These are phyloP conservation scores for Metschnikowia anglica DNA, from an alignment of 805 yeast genomes.

Conservation along the genomic window DNA sequence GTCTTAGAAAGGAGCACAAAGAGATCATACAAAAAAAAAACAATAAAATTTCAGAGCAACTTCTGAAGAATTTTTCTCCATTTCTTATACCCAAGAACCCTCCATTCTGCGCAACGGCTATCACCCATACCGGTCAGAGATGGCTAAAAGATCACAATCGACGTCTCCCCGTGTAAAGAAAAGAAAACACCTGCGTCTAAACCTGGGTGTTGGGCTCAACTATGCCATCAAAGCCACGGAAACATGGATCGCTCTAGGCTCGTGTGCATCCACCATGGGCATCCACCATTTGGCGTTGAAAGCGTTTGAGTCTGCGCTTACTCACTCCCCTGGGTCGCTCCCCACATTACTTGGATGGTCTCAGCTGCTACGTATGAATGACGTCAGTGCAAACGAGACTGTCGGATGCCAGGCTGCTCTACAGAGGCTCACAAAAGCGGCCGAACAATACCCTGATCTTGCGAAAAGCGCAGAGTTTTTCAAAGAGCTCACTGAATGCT, in stretches of 20 bases:
- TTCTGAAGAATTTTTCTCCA: no score
- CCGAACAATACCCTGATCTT: slow-evolving; percentile 39
- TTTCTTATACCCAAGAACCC: no score
- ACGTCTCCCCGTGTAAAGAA: slow-evolving; percentile 17
- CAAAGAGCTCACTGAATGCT: slow-evolving; percentile 54
- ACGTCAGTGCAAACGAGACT: slow-evolving; percentile 37
- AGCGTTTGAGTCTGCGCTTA: slow-evolving; percentile 44
- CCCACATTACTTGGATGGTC: slow-evolving; percentile 45
- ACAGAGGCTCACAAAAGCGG: slow-evolving; percentile 39
- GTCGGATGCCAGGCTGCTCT: slow-evolving; percentile 42
- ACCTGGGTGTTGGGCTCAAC: slow-evolving; percentile 1
- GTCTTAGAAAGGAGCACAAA: neutral
- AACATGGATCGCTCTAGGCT: slow-evolving; percentile 49
- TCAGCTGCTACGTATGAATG: slow-evolving; percentile 41
- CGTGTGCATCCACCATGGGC: slow-evolving; percentile 45
- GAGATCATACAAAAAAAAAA: no score
- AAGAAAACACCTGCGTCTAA: slow-evolving; percentile 10
- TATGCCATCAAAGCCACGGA: slow-evolving; percentile 26
- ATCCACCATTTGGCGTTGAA: slow-evolving; percentile 40
- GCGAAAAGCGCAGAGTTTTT: slow-evolving; percentile 41
- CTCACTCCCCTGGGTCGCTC: slow-evolving; percentile 40
- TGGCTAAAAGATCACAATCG: slow-evolving; percentile 15
- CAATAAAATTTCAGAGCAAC: no score
- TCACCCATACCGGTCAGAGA: no score
- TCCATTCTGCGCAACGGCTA: no score